phyloP scores from a whole-genome alignment of 495 filamentous ascomycete genomes.

The Glarea lozoyensis region DNA sequence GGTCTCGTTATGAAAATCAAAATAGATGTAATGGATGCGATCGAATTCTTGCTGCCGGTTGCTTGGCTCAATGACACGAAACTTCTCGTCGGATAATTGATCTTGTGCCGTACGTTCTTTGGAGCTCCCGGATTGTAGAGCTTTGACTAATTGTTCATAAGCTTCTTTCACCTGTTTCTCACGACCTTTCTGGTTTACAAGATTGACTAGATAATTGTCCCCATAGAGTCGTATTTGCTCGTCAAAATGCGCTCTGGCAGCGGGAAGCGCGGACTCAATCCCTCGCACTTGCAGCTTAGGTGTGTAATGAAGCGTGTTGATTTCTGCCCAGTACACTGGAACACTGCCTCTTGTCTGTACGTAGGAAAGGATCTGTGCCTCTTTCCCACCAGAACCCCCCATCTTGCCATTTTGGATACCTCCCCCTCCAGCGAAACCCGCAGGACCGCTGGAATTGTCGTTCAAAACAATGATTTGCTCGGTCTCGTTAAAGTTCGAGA shows the following conservation, averaged over 20 bases:
- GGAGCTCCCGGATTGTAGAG: conserved; percentile 57
- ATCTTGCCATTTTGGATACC: conserved; percentile 63
- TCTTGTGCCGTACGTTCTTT: conserved; percentile 50
- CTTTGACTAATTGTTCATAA: conserved; percentile 79
- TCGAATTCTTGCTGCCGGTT: conserved; percentile 57
- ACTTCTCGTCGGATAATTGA: conserved; percentile 59
- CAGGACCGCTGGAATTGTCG: conserved; percentile 58
- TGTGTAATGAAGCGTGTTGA: conserved; percentile 82
- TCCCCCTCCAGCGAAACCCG: conserved; percentile 71
- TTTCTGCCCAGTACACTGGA: conserved; percentile 89
- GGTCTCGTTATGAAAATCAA: conserved; percentile 97
- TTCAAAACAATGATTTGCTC: conserved; percentile 87
- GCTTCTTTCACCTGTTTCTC: conserved; percentile 81
- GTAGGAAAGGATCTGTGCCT: conserved; percentile 84
- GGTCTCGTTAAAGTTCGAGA: conserved; percentile 96
- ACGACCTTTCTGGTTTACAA: conserved; percentile 90
- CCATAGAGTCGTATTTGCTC: conserved; percentile 90
- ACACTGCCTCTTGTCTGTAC: conserved; percentile 94
- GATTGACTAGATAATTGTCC: conserved; percentile 92
- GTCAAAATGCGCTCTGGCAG: conserved; percentile 76
- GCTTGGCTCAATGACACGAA: conserved; percentile 62
- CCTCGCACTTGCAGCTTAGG: conserved; percentile 81
- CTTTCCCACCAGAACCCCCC: conserved; percentile 45
- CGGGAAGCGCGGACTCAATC: conserved; percentile 69
- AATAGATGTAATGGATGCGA: conserved; percentile 88